Percentiles rank a stretch among this genome's conserved stretches.
Conservation (phyloP, 1,284 basidiomycete genomes). For the Moesziomyces antarcticus region DNA sequence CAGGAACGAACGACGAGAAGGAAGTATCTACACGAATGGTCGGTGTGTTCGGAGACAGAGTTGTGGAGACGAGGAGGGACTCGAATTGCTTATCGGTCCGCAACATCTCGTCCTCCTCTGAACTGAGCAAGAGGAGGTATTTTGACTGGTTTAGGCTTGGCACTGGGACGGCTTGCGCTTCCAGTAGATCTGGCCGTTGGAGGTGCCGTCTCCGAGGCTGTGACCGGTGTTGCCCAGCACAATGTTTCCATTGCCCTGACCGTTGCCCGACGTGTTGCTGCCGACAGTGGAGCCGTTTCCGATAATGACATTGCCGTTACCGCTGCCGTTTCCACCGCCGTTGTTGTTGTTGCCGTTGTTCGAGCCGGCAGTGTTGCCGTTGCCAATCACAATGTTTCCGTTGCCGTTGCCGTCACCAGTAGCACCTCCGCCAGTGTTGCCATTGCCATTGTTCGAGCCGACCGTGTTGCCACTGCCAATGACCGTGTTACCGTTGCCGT, state of each 20-base stretch:
- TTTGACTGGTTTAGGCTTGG: background rate
- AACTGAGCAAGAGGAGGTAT: no score
- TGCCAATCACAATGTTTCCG: slow-evolving; percentile 5
- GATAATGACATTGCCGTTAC: slow-evolving; percentile 17
- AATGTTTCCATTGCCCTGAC: slow-evolving; percentile 14
- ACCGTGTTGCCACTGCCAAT: background rate
- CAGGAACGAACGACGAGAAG: no score
- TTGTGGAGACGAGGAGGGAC: no score
- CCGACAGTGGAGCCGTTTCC: slow-evolving; percentile 6
- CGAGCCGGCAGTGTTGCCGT: slow-evolving; percentile 5
- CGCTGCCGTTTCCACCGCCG: slow-evolving; percentile 14
- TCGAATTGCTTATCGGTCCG: no score
- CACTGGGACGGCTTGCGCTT: background rate
- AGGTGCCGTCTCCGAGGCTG: slow-evolving; percentile 12
- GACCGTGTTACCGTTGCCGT: slow-evolving; percentile 11
- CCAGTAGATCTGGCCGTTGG: slow-evolving; percentile 28
- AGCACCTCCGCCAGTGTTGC: background rate
- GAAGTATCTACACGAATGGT: no score
- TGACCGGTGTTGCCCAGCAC: slow-evolving; percentile 17
- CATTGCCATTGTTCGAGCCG: background rate
- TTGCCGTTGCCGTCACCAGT: background rate
- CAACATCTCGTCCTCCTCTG: background rate
- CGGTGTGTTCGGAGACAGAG: no score
- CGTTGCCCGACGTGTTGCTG: slow-evolving; percentile 9
- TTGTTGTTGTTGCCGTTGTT: slow-evolving; percentile 8